A percentile compares a stretch with the other conserved stretches of the same genome.
Evolutionary conservation across 345 rosid genomes (phyloP).

Genomic region (Heritiera fomes): DNA sequence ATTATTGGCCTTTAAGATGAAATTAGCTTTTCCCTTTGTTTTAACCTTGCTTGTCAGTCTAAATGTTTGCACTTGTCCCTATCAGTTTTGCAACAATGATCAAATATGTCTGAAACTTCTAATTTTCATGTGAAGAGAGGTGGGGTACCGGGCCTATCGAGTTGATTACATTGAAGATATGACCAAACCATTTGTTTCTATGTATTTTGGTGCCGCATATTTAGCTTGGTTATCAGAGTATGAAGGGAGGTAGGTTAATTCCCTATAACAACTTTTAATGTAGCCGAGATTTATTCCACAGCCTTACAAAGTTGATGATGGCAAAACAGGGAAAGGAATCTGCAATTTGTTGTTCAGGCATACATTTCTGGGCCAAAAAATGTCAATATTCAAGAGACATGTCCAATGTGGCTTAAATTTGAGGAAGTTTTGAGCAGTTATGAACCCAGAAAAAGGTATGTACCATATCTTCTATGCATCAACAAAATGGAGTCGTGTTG

Average conservation of each 20-base stretch:
- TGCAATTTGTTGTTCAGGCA: constrained; percentile 78
- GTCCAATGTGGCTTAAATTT: constrained; percentile 75
- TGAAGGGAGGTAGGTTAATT: constrained; percentile 67
- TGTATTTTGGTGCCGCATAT: constrained; percentile 91
- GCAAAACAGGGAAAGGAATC: constrained; percentile 60
- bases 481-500: constrained; percentile 1
- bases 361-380: constrained; percentile 69
- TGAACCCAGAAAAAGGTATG: constrained; percentile 61
- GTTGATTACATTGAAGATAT: constrained; percentile 69
- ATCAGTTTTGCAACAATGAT: neutral
- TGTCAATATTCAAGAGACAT: constrained; percentile 53
- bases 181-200: constrained; percentile 76
- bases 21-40: neutral
- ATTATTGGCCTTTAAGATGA: neutral
- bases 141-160: constrained; percentile 78
- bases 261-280: neutral
- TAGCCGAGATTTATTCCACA: neutral
- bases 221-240: constrained; percentile 77
- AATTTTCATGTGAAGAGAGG: constrained; percentile 51
- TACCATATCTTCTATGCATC: neutral
- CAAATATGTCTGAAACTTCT: constrained; percentile 11
- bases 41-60: neutral
- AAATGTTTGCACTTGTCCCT: neutral
- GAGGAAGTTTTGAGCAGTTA: constrained; percentile 74
- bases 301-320: neutral